Evolutionary conservation across 2,329 filamentous ascomycete species (phyloP).

Genomic region (Emericellopsis cladophorae): DNA sequence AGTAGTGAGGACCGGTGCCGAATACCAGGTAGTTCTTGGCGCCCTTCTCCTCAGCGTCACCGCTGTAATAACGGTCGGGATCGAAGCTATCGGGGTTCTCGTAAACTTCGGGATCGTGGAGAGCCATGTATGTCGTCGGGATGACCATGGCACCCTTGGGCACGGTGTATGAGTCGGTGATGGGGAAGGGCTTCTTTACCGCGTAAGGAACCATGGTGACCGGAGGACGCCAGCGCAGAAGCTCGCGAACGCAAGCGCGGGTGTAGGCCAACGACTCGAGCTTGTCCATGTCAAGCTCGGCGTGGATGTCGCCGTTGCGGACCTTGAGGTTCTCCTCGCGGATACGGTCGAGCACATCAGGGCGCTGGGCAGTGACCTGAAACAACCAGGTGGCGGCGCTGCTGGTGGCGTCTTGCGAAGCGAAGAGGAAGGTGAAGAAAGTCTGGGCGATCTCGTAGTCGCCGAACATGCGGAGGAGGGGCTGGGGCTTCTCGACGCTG

Average conservation of each 20-base stretch:
- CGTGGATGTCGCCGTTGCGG: constrained; percentile 62
- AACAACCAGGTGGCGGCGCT: constrained; percentile 92
- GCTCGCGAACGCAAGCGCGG: constrained; percentile 80
- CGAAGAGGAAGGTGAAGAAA: constrained; percentile 91
- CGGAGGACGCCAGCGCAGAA: constrained; percentile 85
- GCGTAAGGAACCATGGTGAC: constrained; percentile 96
- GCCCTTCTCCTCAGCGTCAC: constrained; percentile 73
- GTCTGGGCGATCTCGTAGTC: constrained; percentile 90
- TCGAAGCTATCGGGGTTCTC: constrained; percentile 79
- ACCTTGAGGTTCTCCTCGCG: constrained; percentile 78
- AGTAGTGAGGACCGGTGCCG: constrained; percentile 92
- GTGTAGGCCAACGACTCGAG: constrained; percentile 85
- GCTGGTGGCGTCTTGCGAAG: constrained; percentile 92
- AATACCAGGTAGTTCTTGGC: constrained; percentile 96
- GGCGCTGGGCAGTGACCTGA: constrained; percentile 85
- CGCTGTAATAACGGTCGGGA: constrained; percentile 82
- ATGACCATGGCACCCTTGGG: constrained; percentile 94
- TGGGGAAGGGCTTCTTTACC: constrained; percentile 89
- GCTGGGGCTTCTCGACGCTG: constrained; percentile 65
- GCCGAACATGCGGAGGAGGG: constrained; percentile 73
- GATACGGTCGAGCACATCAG: constrained; percentile 81
- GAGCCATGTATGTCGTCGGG: constrained; percentile 78
- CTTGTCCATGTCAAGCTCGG: constrained; percentile 65
- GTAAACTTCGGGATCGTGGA: constrained; percentile 89
- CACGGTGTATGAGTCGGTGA: constrained; percentile 78